Percentiles rank a stretch among this genome's conserved stretches.
phyloP scores from a whole-genome alignment of 1,284 basidiomycete genomes.

The Sanghuangporus baumii region DNA sequence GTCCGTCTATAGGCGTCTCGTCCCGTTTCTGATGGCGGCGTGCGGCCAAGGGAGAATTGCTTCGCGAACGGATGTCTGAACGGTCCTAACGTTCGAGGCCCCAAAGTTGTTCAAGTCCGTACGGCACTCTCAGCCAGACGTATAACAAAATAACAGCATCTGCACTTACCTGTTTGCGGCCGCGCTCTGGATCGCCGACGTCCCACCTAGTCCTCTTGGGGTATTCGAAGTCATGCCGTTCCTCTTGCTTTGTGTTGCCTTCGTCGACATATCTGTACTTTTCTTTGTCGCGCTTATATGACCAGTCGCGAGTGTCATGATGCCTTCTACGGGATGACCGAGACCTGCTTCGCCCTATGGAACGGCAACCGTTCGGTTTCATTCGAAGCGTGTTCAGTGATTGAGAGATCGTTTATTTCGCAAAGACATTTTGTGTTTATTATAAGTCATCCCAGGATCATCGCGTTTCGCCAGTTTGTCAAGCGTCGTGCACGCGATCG shows the following conservation, averaged over 20 bases:
- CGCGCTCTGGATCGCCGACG: conserved; percentile 9
- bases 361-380: not conserved
- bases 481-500: not conserved
- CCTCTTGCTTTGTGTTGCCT: not conserved
- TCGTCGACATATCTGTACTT: not conserved
- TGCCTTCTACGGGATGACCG: conserved; percentile 3
- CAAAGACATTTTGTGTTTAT: not conserved
- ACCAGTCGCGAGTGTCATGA: not conserved
- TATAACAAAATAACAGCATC: not conserved
- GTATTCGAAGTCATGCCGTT: not conserved
- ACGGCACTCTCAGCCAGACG: not conserved
- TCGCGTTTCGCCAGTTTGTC: not conserved
- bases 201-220: conserved; percentile 11
- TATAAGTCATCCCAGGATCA: conserved; percentile 9
- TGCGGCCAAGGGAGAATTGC: not conserved
- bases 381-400: not conserved
- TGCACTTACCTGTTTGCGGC: not conserved
- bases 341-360: conserved; percentile 6
- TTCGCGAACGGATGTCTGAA: not conserved
- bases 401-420: not conserved
- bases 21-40: not conserved
- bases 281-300: not conserved
- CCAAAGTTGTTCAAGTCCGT: not conserved
- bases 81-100: not conserved
- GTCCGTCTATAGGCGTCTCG: not conserved